Conservation (phyloP, 805 yeast genomes). For the Starmera quercuum region DNA sequence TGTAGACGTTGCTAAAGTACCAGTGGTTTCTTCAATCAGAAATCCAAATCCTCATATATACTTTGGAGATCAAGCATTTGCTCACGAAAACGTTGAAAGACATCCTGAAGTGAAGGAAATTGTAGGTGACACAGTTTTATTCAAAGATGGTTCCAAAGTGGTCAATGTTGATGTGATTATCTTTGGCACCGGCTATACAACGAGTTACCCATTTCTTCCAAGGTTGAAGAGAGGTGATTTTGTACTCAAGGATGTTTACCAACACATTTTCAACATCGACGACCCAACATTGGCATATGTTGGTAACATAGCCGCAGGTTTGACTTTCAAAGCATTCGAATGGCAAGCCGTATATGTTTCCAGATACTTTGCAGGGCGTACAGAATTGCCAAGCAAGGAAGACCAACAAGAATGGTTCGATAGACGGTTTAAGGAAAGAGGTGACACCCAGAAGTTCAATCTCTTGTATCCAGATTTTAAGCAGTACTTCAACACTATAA, state of each 20-base stretch:
- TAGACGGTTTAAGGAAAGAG: neutral
- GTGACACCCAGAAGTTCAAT: neutral
- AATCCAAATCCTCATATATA: conserved; percentile 3
- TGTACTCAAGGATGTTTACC: conserved; percentile 31
- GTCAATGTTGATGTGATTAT: conserved; percentile 43
- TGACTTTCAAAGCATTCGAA: conserved; percentile 43
- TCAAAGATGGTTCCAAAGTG: conserved; percentile 36
- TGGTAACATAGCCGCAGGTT: conserved; percentile 30
- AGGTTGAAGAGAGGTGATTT: conserved; percentile 11
- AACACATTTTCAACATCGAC: conserved; percentile 35
- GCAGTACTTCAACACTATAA: neutral
- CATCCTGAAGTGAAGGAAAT: conserved; percentile 1
- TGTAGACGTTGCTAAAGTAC: conserved; percentile 22
- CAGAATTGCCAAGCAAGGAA: conserved; percentile 28
- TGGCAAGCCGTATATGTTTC: conserved; percentile 42
- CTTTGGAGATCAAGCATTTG: conserved; percentile 4
- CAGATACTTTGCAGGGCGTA: conserved; percentile 40
- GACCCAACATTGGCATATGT: conserved; percentile 38
- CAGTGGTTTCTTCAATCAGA: conserved; percentile 41
- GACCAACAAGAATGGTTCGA: conserved; percentile 17
- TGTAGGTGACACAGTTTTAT: conserved; percentile 22
- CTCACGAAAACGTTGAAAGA: conserved; percentile 1
- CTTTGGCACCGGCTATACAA: conserved; percentile 64
- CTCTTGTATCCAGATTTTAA: neutral
- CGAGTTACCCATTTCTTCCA: conserved; percentile 27